These are phyloP conservation scores for Kodamaea anthophila DNA, from an alignment of 1,139 yeast species.

Conservation along the genomic window DNA sequence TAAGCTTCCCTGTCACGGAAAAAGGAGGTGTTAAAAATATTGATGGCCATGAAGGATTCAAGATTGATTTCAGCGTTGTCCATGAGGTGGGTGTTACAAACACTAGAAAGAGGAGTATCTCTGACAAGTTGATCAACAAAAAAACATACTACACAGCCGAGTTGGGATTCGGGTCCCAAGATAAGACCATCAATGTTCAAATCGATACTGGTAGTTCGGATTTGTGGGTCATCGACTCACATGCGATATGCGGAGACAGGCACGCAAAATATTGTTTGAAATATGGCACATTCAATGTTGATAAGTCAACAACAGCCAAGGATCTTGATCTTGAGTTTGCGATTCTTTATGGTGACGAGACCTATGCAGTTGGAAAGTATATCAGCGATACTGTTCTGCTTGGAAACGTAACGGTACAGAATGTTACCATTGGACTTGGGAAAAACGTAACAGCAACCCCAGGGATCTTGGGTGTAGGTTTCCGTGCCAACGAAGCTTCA, in stretches of 20 bases:
- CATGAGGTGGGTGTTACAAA: neutral
- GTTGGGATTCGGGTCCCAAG: slow-evolving; percentile 12
- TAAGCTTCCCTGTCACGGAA: too few relatives aligned
- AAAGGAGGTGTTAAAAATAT: slow-evolving; percentile 3
- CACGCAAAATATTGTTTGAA: slow-evolving; percentile 3
- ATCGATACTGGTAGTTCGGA: slow-evolving; percentile 19
- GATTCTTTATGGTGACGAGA: slow-evolving; percentile 10
- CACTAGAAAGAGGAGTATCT: slow-evolving; percentile 1
- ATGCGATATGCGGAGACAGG: slow-evolving; percentile 4
- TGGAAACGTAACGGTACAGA: slow-evolving; percentile 3
- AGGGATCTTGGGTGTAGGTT: slow-evolving; percentile 18
- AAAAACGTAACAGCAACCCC: slow-evolving; percentile 6
- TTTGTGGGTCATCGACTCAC: slow-evolving; percentile 13
- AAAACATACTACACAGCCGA: slow-evolving; percentile 10
- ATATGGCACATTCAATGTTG: slow-evolving; percentile 9
- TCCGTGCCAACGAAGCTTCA: slow-evolving; percentile 9
- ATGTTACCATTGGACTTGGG: slow-evolving; percentile 14
- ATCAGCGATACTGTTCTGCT: slow-evolving; percentile 6
- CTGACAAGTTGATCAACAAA: slow-evolving; percentile 3
- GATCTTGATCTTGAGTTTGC: slow-evolving; percentile 7
- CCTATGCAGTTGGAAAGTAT: slow-evolving; percentile 9
- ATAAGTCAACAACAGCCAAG: slow-evolving; percentile 6
- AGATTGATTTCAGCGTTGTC: slow-evolving; percentile 4
- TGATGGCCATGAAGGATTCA: slow-evolving; percentile 3
- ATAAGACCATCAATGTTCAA: slow-evolving; percentile 8